Base-by-base conservation (phyloP, 1,139 yeast genomes). In the Meyerozyma athensensis region DNA sequence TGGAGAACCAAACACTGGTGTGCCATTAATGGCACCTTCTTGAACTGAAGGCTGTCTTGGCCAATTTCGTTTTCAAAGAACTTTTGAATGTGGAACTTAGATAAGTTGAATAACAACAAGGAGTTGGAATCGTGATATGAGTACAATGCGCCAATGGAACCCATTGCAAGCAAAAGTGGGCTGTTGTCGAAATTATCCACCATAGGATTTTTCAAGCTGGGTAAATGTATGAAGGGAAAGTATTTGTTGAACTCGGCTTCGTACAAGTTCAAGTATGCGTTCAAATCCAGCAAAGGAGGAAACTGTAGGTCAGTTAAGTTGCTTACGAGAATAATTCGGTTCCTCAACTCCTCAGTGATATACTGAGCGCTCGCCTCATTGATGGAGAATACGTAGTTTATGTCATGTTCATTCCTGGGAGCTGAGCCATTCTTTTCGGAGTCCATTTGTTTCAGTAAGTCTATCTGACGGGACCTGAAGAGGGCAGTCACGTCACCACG, bases 131-230 rank as follows among this genome's bases (percentile, higher is more conserved):
- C 84, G 56, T 89, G 95, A 59, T 84, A 86, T 1, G 86, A 78
- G 52, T 86, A 86, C 19, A 89, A 66, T 0, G 97, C 96, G 32
- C 97, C 97, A 43, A 89, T 77, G 17, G 95, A 84, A 1, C 95
- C 84, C 77, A 89, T 85, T 9, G 92, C 77, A 39, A 87, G 64
- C n/a, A 87, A 58, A 38, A 89, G 64, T 1, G 96, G 92, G 41
- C 84, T 79, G 54, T 84, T 83, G 36, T 81, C 86, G 40, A 70
- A 58, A 44, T 71, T 70, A 32, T 69, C 68, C 13, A 76, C 79
- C 50, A 71, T 61, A 0, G 77, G 71, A 42, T 79, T 77, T 72
- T 63, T 58, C 41, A 85, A 66, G 3, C 89, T 72, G 9, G 84
- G 82, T 36, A 86, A 68, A 59, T 87, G 96, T 46, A 89, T 74